These are phyloP conservation scores for Umbelopsis isabellina DNA, from an alignment of 192 early-diverging fungal species.

Conservation along the genomic window DNA sequence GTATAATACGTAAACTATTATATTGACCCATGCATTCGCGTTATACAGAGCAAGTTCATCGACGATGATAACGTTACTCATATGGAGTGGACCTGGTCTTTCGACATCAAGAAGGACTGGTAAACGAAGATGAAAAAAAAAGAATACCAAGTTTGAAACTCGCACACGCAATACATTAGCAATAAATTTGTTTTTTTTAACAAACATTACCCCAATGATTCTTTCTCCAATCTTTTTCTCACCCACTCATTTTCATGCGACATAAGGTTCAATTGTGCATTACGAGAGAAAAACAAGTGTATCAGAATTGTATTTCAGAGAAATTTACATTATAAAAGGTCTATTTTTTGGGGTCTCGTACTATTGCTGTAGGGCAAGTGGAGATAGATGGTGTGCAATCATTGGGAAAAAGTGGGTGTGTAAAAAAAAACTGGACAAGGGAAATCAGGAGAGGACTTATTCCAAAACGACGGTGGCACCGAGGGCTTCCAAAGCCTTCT, in stretches of 20 bases:
- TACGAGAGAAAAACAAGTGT: conserved; percentile 14
- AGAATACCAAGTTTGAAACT: background rate
- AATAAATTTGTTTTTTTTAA: conserved; percentile 9
- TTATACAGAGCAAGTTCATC: conserved; percentile 78
- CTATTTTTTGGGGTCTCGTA: conserved; percentile 10
- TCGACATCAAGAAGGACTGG: conserved; percentile 51
- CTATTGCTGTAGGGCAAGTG: background rate
- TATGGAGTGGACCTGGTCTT: conserved; percentile 78
- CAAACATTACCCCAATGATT: too few species aligned
- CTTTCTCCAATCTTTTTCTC: too few species aligned
- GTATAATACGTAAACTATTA: background rate
- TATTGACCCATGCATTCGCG: background rate
- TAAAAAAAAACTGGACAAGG: background rate
- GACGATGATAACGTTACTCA: conserved; percentile 89
- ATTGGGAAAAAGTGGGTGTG: background rate
- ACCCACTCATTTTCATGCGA: too few species aligned
- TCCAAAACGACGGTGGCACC: conserved; percentile 95
- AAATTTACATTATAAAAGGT: conserved; percentile 24
- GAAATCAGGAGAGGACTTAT: conserved; percentile 50
- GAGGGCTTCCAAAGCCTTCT: conserved; percentile 89
- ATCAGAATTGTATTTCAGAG: conserved; percentile 22
- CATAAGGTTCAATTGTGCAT: background rate
- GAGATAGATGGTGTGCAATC: background rate
- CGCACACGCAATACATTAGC: conserved; percentile 9
- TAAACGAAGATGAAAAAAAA: conserved; percentile 18